Evolutionary conservation across 1,284 basidiomycete genomes (phyloP), one percentile per base, ranked within the genome.

Genomic region (Mycena sp.): DNA sequence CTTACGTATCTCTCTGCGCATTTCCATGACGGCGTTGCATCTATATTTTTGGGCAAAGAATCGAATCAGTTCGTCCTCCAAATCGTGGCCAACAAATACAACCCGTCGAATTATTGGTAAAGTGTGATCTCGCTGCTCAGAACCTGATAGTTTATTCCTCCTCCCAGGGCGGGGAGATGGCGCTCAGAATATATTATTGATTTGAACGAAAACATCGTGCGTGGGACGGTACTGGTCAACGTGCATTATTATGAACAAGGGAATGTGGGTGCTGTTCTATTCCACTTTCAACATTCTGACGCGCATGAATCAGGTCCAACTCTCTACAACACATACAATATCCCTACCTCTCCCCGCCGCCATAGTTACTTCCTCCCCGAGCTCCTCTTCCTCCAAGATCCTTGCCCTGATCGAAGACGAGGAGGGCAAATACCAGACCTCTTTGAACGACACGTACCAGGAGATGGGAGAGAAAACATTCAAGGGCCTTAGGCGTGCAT

Each of bases 241-340:
- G 91, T 97, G 25, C 96, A 98, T 76, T 98, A 98, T 74, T 98
- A 95, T 73, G 96, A 98, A 76, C 95, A 97, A 77, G 96, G 95
- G 71, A 96, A 96, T 74, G 96, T 95, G 66, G 62, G 84, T 74
- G n/a, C 30, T 25, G 19, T 25, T 37, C 56, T 23, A n/a, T 44
- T 55, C 30, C 23, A 3, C 16, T 9, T 10, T 32, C 9, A 10
- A 26, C 29, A 40, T 21, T 21, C 48, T 71, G 11, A 38, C 60
- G 65, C 6, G 67, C 41, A 11, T 51, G 14, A 35, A 43, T 35
- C 63, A 97, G 92, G 94, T 97, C 30, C 96, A 98, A 85, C 84
- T 98, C 32, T 83, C 89, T 25, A 92, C 95, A 7, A 87, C 82
- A 2, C 91, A 95, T 73, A 79, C 80, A 16, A 77, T 92, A 37